These are phyloP conservation scores for Plectranthus barbatus DNA, from an alignment of 257 asterid species.

Conservation along the genomic window DNA sequence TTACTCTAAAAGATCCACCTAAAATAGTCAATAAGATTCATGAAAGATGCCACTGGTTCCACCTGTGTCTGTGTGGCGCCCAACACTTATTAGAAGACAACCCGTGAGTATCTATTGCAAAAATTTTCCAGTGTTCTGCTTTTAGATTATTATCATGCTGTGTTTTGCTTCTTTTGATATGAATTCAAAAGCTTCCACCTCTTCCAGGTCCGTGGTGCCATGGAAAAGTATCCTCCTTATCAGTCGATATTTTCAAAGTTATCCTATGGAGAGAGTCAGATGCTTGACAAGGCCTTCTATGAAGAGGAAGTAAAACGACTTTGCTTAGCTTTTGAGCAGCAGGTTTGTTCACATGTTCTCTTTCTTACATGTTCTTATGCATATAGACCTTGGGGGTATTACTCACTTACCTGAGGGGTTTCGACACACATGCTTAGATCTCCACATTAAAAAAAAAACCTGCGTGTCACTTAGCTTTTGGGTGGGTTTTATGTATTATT, in stretches of 20 bases:
- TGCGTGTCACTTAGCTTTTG: too few species aligned
- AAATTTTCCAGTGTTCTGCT: neutral
- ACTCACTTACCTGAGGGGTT: too few species aligned
- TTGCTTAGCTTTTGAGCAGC: slow-evolving; percentile 87
- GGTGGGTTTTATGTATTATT: too few species aligned
- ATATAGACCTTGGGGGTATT: too few species aligned
- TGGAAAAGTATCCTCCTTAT: slow-evolving; percentile 88
- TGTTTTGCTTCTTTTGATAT: slow-evolving; percentile 1
- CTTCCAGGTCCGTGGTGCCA: slow-evolving; percentile 68
- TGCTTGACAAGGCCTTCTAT: slow-evolving; percentile 92
- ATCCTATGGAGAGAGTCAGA: slow-evolving; percentile 92
- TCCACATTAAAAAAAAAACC: too few species aligned
- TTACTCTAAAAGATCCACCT: too few species aligned
- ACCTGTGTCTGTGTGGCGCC: too few species aligned
- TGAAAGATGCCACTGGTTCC: too few species aligned
- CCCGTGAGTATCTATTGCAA: neutral
- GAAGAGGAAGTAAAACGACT: slow-evolving; percentile 94
- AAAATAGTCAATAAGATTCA: too few species aligned
- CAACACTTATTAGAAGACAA: neutral
- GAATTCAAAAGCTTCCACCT: neutral
- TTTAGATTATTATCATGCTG: neutral
- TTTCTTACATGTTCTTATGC: too few species aligned
- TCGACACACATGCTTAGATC: too few species aligned
- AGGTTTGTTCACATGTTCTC: slow-evolving; percentile 38
- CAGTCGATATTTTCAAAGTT: slow-evolving; percentile 67